Conservation (phyloP, 805 yeast species). For the Barnettozyma vustinii region DNA sequence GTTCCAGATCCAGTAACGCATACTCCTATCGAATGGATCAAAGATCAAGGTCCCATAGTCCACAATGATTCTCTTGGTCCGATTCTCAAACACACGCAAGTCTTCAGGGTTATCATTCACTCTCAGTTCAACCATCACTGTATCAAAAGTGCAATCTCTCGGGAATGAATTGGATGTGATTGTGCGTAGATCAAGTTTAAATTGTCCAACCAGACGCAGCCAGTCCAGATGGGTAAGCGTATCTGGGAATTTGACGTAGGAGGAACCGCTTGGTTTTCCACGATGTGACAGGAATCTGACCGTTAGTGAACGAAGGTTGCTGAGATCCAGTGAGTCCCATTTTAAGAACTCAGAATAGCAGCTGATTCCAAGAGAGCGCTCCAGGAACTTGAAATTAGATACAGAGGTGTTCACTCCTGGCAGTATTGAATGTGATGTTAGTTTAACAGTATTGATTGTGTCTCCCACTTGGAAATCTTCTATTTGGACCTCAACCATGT, state of each 20-base stretch:
- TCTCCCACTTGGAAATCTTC: not conserved
- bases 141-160: not conserved
- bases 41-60: not conserved
- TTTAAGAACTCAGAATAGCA: not conserved
- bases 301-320: not conserved
- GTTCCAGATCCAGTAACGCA: not conserved
- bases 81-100: not conserved
- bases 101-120: not conserved
- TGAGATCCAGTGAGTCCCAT: not conserved
- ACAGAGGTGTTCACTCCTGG: not conserved
- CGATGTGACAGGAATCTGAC: not conserved
- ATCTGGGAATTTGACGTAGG: not conserved
- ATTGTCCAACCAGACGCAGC: not conserved
- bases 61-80: not conserved
- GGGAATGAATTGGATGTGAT: not conserved
- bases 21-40: not conserved
- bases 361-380: not conserved
- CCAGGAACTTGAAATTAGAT: not conserved
- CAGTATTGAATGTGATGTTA: not conserved
- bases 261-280: not conserved
- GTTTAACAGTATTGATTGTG: not conserved
- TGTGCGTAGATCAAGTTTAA: not conserved
- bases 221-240: not conserved
- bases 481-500: not conserved
- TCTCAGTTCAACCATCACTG: not conserved